Evolutionary conservation across 495 filamentous ascomycete species (phyloP), one percentile per base, ranked within the genome.

Genomic region (Annulohypoxylon nitens): DNA sequence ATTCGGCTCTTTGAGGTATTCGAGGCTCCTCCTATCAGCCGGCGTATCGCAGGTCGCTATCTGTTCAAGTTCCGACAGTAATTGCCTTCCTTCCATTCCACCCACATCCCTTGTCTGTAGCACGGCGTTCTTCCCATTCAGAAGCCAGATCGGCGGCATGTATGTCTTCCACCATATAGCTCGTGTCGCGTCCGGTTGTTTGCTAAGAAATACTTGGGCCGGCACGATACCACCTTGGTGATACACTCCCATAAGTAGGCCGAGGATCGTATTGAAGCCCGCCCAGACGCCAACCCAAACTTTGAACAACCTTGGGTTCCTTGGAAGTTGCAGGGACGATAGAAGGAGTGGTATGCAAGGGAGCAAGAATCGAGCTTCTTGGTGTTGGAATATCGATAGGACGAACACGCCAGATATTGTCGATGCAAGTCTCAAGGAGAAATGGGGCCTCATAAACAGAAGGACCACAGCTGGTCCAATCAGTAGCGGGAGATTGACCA

Each of bases 141-240:
- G 84, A 16, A 99, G 85, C 94, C 96, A 98, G 20, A 92, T 90
- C 0, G 96, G 96, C 6, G 96, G 96, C 71, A 90, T 92, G 79
- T 99, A 99, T 0, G 97, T 98, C 76, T 97, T 97, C 96, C 96
- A 99, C 95, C 95, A 99, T 61, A 97, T 85, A 3, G 92, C 92
- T 10, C 91, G 86, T 4, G 87, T 88, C n/a, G 89, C 87, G 58
- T 88, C 84, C 16, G 81, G 86, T 75, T 88, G 86, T 36, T 83
- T 85, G 76, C 85, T 87, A 76, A 88, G 75, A 61, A 88, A 88
- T 12, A 88, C 84, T 75, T 99, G 96, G 7, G 90, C 88, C 10
- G 94, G 94, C 3, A 98, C 87, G 26, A 99, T 88, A 33, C 96
- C 96, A 30, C 93, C 96, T 84, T 99, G 96, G 79, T 99, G 96